Base-by-base conservation (phyloP, 148 eudicot species). In the Cornus suecica region DNA sequence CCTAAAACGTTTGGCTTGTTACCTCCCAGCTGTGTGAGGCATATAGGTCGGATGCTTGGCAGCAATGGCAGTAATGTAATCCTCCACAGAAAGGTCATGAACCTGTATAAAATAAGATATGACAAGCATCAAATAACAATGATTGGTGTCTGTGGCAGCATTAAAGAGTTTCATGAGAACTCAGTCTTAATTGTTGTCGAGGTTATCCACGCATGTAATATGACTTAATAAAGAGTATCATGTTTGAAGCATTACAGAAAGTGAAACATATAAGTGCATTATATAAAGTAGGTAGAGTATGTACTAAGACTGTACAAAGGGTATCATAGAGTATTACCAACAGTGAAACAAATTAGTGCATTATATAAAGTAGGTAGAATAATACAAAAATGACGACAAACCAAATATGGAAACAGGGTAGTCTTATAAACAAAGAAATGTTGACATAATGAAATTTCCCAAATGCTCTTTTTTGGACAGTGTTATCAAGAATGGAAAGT, bases 21-120 rank as follows among this genome's bases (percentile, higher is more conserved):
- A 86, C 69, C 88, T 83, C 10, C 86, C 88, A 76, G 88, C 86
- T 13, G 88, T 83, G 78, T 86, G 88, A 23, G 88, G 88, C 82
- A 83, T 84, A 66, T 77, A 86, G 18, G 73, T 78, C 14, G 84
- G 82, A 30, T 83, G 84, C 75, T 82, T 85, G 18, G 79, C 54
- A 66, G 85, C 79, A 62, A 76, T 80, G 30, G 85, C 88, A 56
- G 88, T 83, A 58, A 85, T 80, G 70, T 85, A 85, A 61, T 85
- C 88, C 32, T 72, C 78, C 27, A 85, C 77, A 41, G 88, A 85
- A 1, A 85, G 58, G 71, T 85, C 88, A 31, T 41, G 58, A 23
- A 85, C 34, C 88, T 83, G 72, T 58, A 68, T 2, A 28, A 31
- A n/a, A 45, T 27, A 0, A 26, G 5, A n/a, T 14, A n/a, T n/a